Conservation (phyloP, 257 asterid genomes). For the Solanum bukasovii region DNA sequence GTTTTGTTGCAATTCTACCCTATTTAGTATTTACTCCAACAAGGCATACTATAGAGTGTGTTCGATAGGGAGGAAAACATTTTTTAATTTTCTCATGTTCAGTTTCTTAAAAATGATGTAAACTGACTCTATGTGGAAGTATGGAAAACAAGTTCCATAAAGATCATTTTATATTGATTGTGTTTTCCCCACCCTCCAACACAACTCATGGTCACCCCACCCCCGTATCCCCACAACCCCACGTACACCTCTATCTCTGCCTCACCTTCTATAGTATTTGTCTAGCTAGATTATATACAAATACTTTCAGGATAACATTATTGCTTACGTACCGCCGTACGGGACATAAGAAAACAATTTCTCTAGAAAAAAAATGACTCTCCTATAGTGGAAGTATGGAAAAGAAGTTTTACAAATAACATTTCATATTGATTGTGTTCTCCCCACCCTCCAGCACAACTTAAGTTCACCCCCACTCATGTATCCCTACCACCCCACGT, state of each 20-base stretch:
- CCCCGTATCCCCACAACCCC: fast-evolving
- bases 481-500: not conserved
- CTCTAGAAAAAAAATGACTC: not conserved
- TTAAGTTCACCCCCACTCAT: not conserved
- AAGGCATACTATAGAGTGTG: not conserved
- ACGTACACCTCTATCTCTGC: fast-evolving
- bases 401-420: not conserved
- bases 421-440: not conserved
- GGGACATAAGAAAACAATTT: not conserved
- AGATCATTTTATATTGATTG: not conserved
- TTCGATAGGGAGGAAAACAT: no score
- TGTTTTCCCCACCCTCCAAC: not conserved
- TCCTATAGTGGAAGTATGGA: no score
- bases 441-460: no score
- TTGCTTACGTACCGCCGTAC: not conserved
- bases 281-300: not conserved
- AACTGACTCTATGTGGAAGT: not conserved
- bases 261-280: not conserved
- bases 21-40: not conserved
- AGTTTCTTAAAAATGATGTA: not conserved
- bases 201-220: not conserved
- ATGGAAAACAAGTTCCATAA: not conserved
- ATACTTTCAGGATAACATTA: not conserved
- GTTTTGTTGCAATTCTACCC: not conserved
- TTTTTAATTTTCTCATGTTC: not conserved